Evolutionary conservation across 2,329 filamentous ascomycete genomes (phyloP), one percentile per base, ranked within the genome.

Genomic region (Corynespora cassiicola): DNA sequence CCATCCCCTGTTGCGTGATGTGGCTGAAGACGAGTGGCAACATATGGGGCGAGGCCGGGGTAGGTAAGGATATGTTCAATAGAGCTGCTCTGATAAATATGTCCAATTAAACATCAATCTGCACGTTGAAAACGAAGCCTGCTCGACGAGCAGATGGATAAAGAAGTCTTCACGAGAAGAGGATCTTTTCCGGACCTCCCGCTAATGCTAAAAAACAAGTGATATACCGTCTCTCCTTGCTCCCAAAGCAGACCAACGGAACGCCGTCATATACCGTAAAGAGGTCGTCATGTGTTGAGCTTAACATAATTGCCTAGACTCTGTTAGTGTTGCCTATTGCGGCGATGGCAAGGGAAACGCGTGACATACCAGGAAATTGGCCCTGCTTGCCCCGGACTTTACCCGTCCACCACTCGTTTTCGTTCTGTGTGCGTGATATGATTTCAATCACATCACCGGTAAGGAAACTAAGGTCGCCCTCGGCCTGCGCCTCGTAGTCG

Each of bases 331-430:
- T 63, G 54, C 22, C 15, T 7, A 16, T 10, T 20, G 8, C 7
- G n/a, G 19, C 18, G 31, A 58, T 45, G 52, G 43, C 30, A 18
- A 31, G 17, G n/a, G 17, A 10, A 16, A 18, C n/a, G n/a, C n/a
- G n/a, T n/a, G 12, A 70, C 82, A 65, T 77, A 96, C 94, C 94
- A 72, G 94, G 94, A 68, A 99, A 99, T 64, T 97, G 92, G 17
- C 94, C 94, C 61, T 88, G 76, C 71, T 86, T 86, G 31, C 87
- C 90, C 42, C 86, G 78, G 36, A 95, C 65, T 64, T 83, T 88
- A 23, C 94, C 94, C 7, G 79, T 85, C 94, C 94, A 99, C 94
- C 94, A 99, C 70, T 99, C 94, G 56, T 99, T 97, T 34, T 89
- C 85, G 59, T 96, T 96, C 47, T 81, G 78, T n/a, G 90, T 95